These are phyloP conservation scores for Serendipita sp. DNA, from an alignment of 768 basidiomycete species.

Conservation along the genomic window DNA sequence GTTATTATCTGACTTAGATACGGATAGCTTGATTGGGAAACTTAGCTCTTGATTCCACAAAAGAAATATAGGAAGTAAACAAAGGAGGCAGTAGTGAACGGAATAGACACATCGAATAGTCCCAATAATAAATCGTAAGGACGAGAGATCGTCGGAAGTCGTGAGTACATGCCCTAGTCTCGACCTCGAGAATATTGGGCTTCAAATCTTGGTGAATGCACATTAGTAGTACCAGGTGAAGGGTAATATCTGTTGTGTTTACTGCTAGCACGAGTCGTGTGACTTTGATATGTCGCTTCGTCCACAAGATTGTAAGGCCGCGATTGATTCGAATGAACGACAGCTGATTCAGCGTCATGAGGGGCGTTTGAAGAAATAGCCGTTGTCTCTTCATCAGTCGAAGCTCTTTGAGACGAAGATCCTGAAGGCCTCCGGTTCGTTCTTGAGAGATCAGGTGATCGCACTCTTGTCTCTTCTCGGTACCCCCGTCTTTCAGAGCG, in stretches of 20 bases:
- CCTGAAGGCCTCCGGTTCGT: not conserved
- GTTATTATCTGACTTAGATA: too few relatives aligned
- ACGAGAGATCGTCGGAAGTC: too few relatives aligned
- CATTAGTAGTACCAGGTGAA: not conserved
- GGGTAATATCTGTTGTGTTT: not conserved
- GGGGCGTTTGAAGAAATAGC: not conserved
- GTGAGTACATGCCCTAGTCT: too few relatives aligned
- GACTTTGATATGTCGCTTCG: not conserved
- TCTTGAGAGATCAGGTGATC: not conserved
- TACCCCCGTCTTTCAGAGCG: not conserved
- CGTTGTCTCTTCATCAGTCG: not conserved
- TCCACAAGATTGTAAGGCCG: not conserved
- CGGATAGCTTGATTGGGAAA: too few relatives aligned
- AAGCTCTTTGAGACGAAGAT: not conserved
- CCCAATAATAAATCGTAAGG: too few relatives aligned
- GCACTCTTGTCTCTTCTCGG: not conserved
- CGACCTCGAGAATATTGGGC: too few relatives aligned
- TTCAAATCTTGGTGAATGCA: not conserved
- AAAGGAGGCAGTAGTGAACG: too few relatives aligned
- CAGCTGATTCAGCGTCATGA: not conserved
- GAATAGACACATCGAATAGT: too few relatives aligned
- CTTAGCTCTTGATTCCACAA: too few relatives aligned
- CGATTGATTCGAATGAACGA: not conserved
- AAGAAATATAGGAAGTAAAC: too few relatives aligned
- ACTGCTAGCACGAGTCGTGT: not conserved